Evolutionary conservation across 441 rosid species (phyloP), one percentile per base, ranked within the genome.

Genomic region (Eruca vesicaria): DNA sequence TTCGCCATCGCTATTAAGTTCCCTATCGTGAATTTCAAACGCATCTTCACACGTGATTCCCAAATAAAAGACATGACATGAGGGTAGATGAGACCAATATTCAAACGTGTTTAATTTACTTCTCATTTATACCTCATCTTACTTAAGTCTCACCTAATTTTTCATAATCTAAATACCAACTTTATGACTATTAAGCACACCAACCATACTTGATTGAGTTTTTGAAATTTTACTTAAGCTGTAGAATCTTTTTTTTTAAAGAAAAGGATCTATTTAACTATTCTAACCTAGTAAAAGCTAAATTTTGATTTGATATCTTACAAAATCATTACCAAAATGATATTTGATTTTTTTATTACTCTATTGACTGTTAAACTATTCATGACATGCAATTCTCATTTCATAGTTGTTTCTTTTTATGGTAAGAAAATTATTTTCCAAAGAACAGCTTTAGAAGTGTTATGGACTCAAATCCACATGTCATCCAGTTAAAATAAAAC

Each of bases 21-120:
- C 10, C 11, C 15, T 56, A 21, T 66, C 48, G 41, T 32, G 21
- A 9, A 28, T 41, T 74, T 5, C 9, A 68, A 75, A 68, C 45
- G 58, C 58, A 53, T 62, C 74, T 19, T 68, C 33, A 3, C 56
- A 50, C 56, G 56, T 50, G 56, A 48, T 16, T 50, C 19, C 53
- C 56, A 50, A 15, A 7, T 4, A 15, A 36, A 16, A 68, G n/a
- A 23, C 10, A 76, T 55, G 79, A 29, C 65, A 29, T 16, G 66
- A n/a, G 36, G 66, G 79, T 76, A 76, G 79, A 8, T 76, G 79
- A 69, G 60, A 69, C 28, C 61, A 56, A 69, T 56, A 29, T 32
- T 56, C 53, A 57, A 76, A 76, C 79, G 75, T 76, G 79, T 69
- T 14, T 63, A 16, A 9, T 69, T 62, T 55, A 29, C 73, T 69